Base-by-base conservation (phyloP, 495 filamentous ascomycete genomes). In the Gamarada debralockiae region DNA sequence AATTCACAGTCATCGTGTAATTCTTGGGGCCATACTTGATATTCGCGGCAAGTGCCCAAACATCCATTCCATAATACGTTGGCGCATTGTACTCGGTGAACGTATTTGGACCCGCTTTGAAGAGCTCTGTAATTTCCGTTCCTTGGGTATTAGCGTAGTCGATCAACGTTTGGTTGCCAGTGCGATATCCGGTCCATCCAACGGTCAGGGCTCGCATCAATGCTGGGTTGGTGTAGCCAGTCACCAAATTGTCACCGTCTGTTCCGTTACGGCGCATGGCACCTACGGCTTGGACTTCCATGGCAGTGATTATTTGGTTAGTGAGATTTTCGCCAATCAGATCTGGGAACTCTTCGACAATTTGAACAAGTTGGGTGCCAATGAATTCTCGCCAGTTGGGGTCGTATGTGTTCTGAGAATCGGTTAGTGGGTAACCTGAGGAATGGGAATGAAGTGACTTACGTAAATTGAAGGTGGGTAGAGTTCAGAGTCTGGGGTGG, bases 351-450 rank as follows among this genome's bases (percentile, higher is more conserved):
- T 66, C 63, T 50, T 66, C 63, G 21, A 66, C 63, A 44, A 66
- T 58, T 43, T 66, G 63, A 14, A 66, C 56, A 6, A 66, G 61
- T 33, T 66, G 58, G 1, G 58, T 64, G 23, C 63, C 63, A 23
- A 66, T 60, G 36, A 66, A 66, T 34, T 66, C 63, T 29, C 63
- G 62, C 63, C 63, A 66, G 31, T 66, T 66, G 2, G 63, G 63
- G 36, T 66, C 63, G 23, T 66, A 66, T 21, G 61, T 59, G 29
- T 46, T 50, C 63, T 66, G 18, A 17, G 18, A 40, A 2, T 36
- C 39, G n/a, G 17, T 37, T 59, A 3, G 45, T 17, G 3, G 21
- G 21, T 34, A 13, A 31, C 13, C 15, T 34, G 6, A 3, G 10
- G 27, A 37, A 40, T 15, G n/a, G 42, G 22, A 1, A 12, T 2